Evolutionary conservation across 805 yeast species (phyloP), one percentile per base, ranked within the genome.

Genomic region (Metschnikowia noctiluminum): DNA sequence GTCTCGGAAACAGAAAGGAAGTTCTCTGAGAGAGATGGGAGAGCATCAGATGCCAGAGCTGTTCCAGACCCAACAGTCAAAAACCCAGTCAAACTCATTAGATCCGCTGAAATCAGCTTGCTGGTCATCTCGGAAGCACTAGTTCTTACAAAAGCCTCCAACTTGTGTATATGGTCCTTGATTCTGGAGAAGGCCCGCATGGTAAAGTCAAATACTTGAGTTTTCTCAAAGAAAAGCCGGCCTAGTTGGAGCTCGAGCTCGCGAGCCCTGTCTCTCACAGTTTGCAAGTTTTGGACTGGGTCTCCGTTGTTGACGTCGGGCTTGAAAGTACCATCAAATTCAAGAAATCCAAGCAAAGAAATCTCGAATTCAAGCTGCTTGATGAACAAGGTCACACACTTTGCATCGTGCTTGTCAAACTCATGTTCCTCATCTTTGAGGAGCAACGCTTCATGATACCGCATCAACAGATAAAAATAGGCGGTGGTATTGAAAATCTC

Each of bases 401-500:
- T 46, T n/a, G 38, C 13, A 21, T 46, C 50, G 15, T 38, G 30
- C 26, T 41, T 7, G 12, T 41, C 32, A n/a, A 46, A 46, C 40
- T 46, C 50, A 6, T 37, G 14, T 13, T 41, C 38, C 13, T 37
- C 21, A 12, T 37, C 45, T n/a, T 46, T 46, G 13, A 32, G 4
- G 15, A 42, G 9, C 10, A 46, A 14, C n/a, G 38, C 42, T n/a
- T 38, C 30, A 30, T 38, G 42, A 37, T 46, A 46, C 26, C 50
- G 38, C 50, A 46, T 46, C 46, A 46, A 46, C 35, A 16, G 38
- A 40, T 46, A 46, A 36, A 21, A 46, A 38, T 46, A 46, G 7
- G 39, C 5, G 7, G 50, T 38, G 45, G 50, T 46, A 40, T 46
- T 46, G 42, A 46, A 46, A 35, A 46, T 14, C 27, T 46, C 50